phyloP scores from a whole-genome alignment of 2,329 filamentous ascomycete genomes.

The Penicillium sp. region DNA sequence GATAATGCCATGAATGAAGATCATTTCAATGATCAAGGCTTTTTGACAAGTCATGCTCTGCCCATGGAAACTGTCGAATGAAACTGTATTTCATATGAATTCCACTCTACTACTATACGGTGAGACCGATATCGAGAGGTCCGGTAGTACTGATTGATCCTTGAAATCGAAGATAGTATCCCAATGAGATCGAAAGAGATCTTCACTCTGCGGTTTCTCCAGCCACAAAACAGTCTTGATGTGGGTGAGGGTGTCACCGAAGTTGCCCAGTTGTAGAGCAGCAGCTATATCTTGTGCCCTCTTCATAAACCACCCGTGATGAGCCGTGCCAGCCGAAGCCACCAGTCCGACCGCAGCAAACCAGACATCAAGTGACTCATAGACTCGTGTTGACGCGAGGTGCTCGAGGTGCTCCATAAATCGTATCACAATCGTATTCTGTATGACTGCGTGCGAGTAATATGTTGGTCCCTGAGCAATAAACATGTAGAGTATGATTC shows the following conservation, averaged over 20 bases:
- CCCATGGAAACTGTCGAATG: neutral
- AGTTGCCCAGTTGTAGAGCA: constrained; percentile 9
- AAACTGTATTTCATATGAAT: neutral
- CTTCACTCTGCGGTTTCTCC: constrained; percentile 12
- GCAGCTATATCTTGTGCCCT: constrained; percentile 6
- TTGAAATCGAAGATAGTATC: constrained; percentile 9
- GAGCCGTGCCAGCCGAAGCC: constrained; percentile 17
- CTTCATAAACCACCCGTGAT: constrained; percentile 19
- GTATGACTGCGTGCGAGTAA: constrained; percentile 50
- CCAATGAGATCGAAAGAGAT: constrained; percentile 19
- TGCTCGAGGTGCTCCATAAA: constrained; percentile 32
- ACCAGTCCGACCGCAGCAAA: constrained; percentile 42
- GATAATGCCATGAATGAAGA: neutral
- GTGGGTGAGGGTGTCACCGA: constrained; percentile 9
- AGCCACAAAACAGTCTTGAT: constrained; percentile 22
- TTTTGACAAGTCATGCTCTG: neutral
- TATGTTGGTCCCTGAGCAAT: constrained; percentile 55
- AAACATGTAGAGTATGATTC: constrained; percentile 52
- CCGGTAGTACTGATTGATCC: neutral
- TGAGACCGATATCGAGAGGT: neutral
- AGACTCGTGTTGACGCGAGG: constrained; percentile 6
- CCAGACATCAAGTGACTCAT: constrained; percentile 41
- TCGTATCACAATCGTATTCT: constrained; percentile 32
- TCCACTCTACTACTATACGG: neutral
- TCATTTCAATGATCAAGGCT: neutral